Conservation (phyloP, 208 protist species). For the Trypanosoma lewisi region DNA sequence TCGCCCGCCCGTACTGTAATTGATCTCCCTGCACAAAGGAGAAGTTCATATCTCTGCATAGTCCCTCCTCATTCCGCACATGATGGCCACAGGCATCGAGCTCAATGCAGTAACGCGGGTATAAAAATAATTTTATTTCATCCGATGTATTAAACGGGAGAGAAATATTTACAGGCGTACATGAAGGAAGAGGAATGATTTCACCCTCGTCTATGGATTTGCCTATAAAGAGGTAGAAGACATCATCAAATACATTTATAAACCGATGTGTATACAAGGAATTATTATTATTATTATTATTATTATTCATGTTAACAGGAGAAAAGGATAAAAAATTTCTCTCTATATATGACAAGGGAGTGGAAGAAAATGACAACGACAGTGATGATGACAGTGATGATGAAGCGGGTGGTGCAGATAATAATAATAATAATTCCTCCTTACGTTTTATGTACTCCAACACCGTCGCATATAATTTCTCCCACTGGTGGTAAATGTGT, state of each 20-base stretch:
- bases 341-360: no score
- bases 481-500: constrained; percentile 38
- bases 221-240: constrained; percentile 49
- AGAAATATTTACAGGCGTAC: constrained; percentile 29
- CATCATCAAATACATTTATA: constrained; percentile 56
- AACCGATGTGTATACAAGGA: constrained; percentile 60
- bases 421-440: not conserved
- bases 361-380: no score
- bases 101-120: constrained; percentile 33
- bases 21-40: constrained; percentile 29
- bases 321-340: no score
- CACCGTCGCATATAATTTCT: constrained; percentile 4
- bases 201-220: constrained; percentile 17
- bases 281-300: no score
- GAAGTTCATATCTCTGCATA: constrained; percentile 19
- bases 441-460: not conserved
- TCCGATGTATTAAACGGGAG: constrained; percentile 39
- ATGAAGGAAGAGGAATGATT: constrained; percentile 27
- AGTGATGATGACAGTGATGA: no score
- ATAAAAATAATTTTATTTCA: constrained; percentile 31
- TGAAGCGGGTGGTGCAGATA: not conserved
- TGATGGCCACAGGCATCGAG: constrained; percentile 19
- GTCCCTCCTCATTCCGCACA: constrained; percentile 27
- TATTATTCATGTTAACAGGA: no score
- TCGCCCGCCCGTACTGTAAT: constrained; percentile 55